These are phyloP conservation scores for Suillus spraguei DNA, from an alignment of 768 basidiomycete genomes.

Conservation along the genomic window DNA sequence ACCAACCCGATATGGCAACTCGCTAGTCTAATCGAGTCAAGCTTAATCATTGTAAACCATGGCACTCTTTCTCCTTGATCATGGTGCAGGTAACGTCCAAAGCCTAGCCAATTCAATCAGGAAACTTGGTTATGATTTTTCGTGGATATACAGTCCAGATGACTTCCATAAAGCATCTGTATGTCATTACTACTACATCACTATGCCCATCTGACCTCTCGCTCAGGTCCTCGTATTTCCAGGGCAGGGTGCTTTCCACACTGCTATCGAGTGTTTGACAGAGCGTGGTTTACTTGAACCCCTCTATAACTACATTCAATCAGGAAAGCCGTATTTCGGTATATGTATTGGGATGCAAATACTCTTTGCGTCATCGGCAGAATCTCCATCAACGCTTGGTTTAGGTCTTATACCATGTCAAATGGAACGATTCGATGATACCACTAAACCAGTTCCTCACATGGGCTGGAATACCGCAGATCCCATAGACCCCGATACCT, in stretches of 20 bases:
- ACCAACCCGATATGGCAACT: slow-evolving; percentile 14
- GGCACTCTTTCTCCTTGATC: slow-evolving; percentile 89
- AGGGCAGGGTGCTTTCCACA: slow-evolving; percentile 92
- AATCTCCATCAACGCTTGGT: slow-evolving; percentile 70
- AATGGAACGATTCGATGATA: slow-evolving; percentile 72
- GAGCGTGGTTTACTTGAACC: slow-evolving; percentile 78
- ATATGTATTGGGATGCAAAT: slow-evolving; percentile 99
- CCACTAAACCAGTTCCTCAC: slow-evolving; percentile 90
- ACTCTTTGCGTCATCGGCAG: slow-evolving; percentile 85
- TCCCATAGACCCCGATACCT: slow-evolving; percentile 46
- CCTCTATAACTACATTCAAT: slow-evolving; percentile 77
- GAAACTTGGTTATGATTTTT: slow-evolving; percentile 82
- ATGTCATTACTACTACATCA: slow-evolving; percentile 39
- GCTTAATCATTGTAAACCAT: slow-evolving; percentile 26
- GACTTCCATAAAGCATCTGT: slow-evolving; percentile 92
- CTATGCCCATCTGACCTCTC: slow-evolving; percentile 11
- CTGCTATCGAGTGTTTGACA: slow-evolving; percentile 78
- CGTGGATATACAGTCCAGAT: slow-evolving; percentile 80
- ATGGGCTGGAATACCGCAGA: slow-evolving; percentile 95
- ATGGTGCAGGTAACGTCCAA: slow-evolving; percentile 94
- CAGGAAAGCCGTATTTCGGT: slow-evolving; percentile 93
- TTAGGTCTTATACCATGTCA: slow-evolving; percentile 81
- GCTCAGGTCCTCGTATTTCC: slow-evolving; percentile 97
- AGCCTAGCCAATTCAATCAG: slow-evolving; percentile 91
- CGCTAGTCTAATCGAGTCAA: neutral